Percentiles rank a stretch among this genome's conserved stretches.
These are phyloP conservation scores for Pseudopyricularia cyperi DNA, from an alignment of 2,329 filamentous ascomycete species.

Conservation along the genomic window DNA sequence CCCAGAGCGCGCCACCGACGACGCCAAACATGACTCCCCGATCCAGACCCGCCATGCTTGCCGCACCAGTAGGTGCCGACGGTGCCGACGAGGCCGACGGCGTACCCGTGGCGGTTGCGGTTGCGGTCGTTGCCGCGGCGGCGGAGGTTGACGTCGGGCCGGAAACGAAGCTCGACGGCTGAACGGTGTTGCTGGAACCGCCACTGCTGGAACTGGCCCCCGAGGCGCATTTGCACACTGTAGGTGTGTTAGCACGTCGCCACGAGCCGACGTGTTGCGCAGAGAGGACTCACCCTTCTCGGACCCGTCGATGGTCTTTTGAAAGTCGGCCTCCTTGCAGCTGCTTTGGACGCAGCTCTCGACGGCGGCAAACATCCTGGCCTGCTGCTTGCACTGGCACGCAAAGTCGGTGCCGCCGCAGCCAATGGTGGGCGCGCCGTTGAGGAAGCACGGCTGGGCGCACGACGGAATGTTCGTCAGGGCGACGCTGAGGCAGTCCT, in stretches of 20 bases:
- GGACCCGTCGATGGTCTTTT: conserved; percentile 18
- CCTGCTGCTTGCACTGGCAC: conserved; percentile 17
- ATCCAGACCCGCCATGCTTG: conserved; percentile 7
- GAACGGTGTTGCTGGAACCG: not conserved
- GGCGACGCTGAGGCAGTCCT: conserved; percentile 13
- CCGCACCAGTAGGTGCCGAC: not conserved
- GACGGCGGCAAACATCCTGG: conserved; percentile 16
- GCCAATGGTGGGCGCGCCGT: conserved; percentile 14
- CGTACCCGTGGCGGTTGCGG: not conserved
- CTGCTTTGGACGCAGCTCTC: conserved; percentile 16
- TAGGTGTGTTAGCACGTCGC: not conserved
- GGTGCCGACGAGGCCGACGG: not conserved
- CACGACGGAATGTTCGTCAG: conserved; percentile 15
- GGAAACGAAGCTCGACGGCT: not conserved
- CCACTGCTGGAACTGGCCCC: not conserved
- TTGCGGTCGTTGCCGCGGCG: not conserved
- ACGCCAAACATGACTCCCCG: not conserved
- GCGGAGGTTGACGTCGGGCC: not conserved
- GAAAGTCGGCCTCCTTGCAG: conserved; percentile 12
- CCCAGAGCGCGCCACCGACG: not conserved
- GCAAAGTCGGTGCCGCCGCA: conserved; percentile 16
- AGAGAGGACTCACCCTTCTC: conserved; percentile 1
- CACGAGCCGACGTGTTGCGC: not conserved
- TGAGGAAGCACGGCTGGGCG: conserved; percentile 18
- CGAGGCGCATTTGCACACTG: conserved; percentile 1